A percentile compares a stretch with the other conserved stretches of the same genome.
Evolutionary conservation across 805 yeast genomes (phyloP).

Genomic region (Starmera quercuum): DNA sequence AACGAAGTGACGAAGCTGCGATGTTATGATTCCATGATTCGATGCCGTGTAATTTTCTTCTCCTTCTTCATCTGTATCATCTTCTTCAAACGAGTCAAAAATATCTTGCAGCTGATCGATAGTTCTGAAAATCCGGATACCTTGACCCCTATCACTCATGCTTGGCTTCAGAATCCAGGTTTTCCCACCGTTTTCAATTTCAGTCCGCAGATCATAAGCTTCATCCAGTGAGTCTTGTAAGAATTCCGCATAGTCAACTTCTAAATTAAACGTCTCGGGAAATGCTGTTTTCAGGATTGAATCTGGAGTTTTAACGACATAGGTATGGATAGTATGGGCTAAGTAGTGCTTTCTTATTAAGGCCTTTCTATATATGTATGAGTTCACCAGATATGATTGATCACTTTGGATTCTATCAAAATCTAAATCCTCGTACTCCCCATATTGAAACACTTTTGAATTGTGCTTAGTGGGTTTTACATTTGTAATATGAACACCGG

Average conservation of each 20-base stretch:
- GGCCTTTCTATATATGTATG: slow-evolving; percentile 85
- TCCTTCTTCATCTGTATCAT: slow-evolving; percentile 52
- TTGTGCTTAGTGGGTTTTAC: slow-evolving; percentile 1
- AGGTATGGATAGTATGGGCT: slow-evolving; percentile 76
- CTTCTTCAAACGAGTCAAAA: slow-evolving; percentile 82
- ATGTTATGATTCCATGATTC: slow-evolving; percentile 65
- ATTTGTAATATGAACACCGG: slow-evolving; percentile 23
- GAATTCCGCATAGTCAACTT: slow-evolving; percentile 93
- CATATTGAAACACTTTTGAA: slow-evolving; percentile 58
- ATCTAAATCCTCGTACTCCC: slow-evolving; percentile 85
- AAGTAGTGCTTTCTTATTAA: slow-evolving; percentile 85
- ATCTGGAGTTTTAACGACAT: slow-evolving; percentile 63
- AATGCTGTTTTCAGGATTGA: slow-evolving; percentile 53
- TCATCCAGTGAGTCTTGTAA: slow-evolving; percentile 92
- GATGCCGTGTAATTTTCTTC: slow-evolving; percentile 34
- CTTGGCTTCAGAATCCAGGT: slow-evolving; percentile 93
- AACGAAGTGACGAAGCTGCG: slow-evolving; percentile 85
- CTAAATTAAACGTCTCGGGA: slow-evolving; percentile 73
- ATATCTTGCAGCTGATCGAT: slow-evolving; percentile 74
- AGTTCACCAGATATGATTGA: slow-evolving; percentile 54
- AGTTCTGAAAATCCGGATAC: slow-evolving; percentile 75
- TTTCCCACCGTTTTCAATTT: slow-evolving; percentile 50
- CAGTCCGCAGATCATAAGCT: slow-evolving; percentile 79
- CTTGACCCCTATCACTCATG: slow-evolving; percentile 97
- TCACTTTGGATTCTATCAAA: slow-evolving; percentile 50